phyloP scores from a whole-genome alignment of 352 stramenopile species.

The Globisporangium carolinianum region DNA sequence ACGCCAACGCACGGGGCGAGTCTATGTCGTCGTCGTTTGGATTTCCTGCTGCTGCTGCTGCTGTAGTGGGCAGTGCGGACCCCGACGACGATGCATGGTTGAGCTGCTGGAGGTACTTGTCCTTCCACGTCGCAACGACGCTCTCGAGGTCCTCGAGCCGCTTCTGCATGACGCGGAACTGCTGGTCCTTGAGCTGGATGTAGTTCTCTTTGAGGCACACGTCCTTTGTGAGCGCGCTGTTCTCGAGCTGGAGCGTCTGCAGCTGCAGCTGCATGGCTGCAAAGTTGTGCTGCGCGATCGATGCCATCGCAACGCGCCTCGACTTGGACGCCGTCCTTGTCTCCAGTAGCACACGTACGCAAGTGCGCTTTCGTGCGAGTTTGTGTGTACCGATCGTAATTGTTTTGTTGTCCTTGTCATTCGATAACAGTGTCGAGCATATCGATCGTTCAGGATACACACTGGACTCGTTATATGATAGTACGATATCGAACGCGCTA shows the following conservation, averaged over 20 bases:
- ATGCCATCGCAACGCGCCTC: constrained; percentile 3
- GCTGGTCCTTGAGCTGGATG: constrained; percentile 67
- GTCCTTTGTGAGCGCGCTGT: constrained; percentile 51
- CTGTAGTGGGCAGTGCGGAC: neutral
- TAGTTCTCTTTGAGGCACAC: constrained; percentile 70
- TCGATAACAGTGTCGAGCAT: too few relatives aligned
- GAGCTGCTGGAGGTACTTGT: constrained; percentile 52
- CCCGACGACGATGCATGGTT: constrained; percentile 5
- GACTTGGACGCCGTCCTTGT: too few relatives aligned
- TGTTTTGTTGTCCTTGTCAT: too few relatives aligned
- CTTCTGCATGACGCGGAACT: constrained; percentile 66
- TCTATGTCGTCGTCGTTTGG: constrained; percentile 10
- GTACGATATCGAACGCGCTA: too few relatives aligned
- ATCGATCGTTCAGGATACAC: too few relatives aligned
- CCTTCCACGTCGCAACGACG: constrained; percentile 53
- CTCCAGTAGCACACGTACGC: too few relatives aligned
- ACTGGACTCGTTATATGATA: too few relatives aligned
- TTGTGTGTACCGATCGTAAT: too few relatives aligned
- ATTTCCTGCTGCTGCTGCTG: neutral
- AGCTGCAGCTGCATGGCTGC: constrained; percentile 52
- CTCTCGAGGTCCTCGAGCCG: constrained; percentile 58
- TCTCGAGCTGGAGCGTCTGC: constrained; percentile 48
- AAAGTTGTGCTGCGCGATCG: constrained; percentile 53
- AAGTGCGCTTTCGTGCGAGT: too few relatives aligned
- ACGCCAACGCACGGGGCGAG: too few relatives aligned